A percentile compares a stretch with the other conserved stretches of the same genome.
These are phyloP conservation scores for Suhomyces vadensis DNA, from an alignment of 805 yeast genomes.

Conservation along the genomic window DNA sequence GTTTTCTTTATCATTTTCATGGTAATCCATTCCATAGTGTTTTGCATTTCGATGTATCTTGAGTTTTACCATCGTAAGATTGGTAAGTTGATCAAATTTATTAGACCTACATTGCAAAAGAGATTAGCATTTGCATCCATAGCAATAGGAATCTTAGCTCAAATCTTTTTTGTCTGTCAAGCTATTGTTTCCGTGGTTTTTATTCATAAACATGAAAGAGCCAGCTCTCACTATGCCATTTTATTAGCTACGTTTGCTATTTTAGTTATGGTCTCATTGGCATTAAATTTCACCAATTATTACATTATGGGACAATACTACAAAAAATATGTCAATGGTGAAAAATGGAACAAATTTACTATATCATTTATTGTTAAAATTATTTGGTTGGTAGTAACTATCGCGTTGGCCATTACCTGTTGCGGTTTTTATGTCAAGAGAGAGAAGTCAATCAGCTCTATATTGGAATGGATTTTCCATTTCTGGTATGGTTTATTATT, in stretches of 20 bases:
- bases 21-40: conserved; percentile 23
- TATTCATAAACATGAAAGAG: conserved; percentile 16
- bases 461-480: conserved; percentile 30
- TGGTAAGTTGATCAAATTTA: conserved; percentile 30
- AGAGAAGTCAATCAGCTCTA: conserved; percentile 17
- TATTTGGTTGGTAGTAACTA: conserved; percentile 24
- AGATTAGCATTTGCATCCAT: conserved; percentile 27
- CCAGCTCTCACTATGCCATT: conserved; percentile 23
- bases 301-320: conserved; percentile 32
- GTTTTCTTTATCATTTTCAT: conserved; percentile 23
- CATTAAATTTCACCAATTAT: conserved; percentile 28
- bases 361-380: conserved; percentile 26
- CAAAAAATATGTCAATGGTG: conserved; percentile 29
- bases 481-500: conserved; percentile 28
- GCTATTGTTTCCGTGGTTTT: conserved; percentile 19
- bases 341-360: conserved; percentile 30
- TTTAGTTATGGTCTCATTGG: conserved; percentile 25
- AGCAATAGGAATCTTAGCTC: conserved; percentile 23
- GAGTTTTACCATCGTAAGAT: conserved; percentile 30
- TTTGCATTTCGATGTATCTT: conserved; percentile 24
- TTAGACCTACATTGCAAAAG: conserved; percentile 24
- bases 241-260: conserved; percentile 26
- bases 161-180: conserved; percentile 22
- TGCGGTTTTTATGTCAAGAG: conserved; percentile 23
- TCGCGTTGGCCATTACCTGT: conserved; percentile 20